Conservation (phyloP, 257 asterid genomes). For the Solanum ossicruentum region DNA sequence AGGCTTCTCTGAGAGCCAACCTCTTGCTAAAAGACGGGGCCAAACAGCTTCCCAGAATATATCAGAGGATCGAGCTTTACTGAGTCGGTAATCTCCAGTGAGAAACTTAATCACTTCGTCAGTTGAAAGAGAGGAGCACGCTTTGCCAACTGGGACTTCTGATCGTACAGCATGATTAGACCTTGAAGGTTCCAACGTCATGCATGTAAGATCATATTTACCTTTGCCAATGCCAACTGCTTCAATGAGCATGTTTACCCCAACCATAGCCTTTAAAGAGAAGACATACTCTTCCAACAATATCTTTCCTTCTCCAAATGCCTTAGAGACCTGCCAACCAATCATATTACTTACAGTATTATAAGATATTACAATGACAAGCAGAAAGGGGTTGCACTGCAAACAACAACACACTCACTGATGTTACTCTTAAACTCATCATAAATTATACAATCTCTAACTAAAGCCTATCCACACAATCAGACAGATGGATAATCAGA, state of each 20-base stretch:
- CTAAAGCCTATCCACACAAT: background rate
- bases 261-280: slow-evolving; percentile 47
- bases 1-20: slow-evolving; percentile 79
- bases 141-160: slow-evolving; percentile 67
- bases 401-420: background rate
- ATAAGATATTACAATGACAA: background rate
- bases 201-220: slow-evolving; percentile 44
- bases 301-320: slow-evolving; percentile 37
- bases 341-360: background rate
- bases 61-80: slow-evolving; percentile 71
- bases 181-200: slow-evolving; percentile 36
- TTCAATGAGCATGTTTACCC: slow-evolving; percentile 38
- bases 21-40: slow-evolving; percentile 85
- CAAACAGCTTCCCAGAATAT: slow-evolving; percentile 90
- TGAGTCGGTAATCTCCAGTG: slow-evolving; percentile 63
- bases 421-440: background rate
- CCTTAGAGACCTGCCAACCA: slow-evolving; percentile 32
- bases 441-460: background rate
- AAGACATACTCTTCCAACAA: slow-evolving; percentile 39
- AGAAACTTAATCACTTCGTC: slow-evolving; percentile 45
- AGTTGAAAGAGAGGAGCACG: slow-evolving; percentile 47
- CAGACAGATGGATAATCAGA: background rate
- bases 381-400: background rate
- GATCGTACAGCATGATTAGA: slow-evolving; percentile 38
- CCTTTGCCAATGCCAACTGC: slow-evolving; percentile 59